phyloP scores from a whole-genome alignment of 495 filamentous ascomycete genomes.

The Penicillium fimorum region DNA sequence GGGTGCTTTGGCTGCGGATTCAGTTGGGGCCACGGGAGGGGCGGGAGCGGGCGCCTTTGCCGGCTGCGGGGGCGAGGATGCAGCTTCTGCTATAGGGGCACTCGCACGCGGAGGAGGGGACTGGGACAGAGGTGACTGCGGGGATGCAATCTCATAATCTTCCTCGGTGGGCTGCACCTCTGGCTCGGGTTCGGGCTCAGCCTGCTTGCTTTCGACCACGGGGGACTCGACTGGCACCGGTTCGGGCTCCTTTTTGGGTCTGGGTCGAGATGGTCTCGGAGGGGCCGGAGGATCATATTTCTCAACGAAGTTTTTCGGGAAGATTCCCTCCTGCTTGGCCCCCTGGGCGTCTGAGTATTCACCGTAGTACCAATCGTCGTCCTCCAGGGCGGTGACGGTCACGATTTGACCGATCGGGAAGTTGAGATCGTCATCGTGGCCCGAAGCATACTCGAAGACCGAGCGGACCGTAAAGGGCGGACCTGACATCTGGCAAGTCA shows the following conservation, averaged over 20 bases:
- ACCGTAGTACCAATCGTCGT: conserved; percentile 91
- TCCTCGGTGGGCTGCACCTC: conserved; percentile 30
- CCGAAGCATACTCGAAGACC: conserved; percentile 86
- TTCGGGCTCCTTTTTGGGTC: conserved; percentile 70
- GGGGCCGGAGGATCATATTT: conserved; percentile 88
- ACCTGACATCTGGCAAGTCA: conserved; percentile 61
- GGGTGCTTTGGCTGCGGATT: conserved; percentile 44
- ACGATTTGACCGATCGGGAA: conserved; percentile 86
- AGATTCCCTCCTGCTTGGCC: conserved; percentile 78
- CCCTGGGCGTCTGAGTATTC: conserved; percentile 79
- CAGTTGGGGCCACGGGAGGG: conserved; percentile 30
- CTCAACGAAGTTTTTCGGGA: conserved; percentile 97
- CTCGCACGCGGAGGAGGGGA: conserved; percentile 23
- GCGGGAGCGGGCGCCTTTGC: conserved; percentile 25
- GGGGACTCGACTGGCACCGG: conserved; percentile 39
- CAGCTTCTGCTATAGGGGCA: conserved; percentile 21
- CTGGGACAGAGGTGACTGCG: conserved; percentile 42
- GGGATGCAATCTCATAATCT: conserved; percentile 35
- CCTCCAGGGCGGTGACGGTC: conserved; percentile 88
- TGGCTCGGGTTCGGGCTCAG: conserved; percentile 40
- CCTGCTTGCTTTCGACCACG: conserved; percentile 26
- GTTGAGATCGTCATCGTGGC: conserved; percentile 89
- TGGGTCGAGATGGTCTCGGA: conserved; percentile 72
- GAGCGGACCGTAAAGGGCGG: conserved; percentile 92
- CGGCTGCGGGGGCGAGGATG: conserved; percentile 30